Conservation (phyloP, 164 flowering plant genomes). For the Magnolia kwangsiensis region DNA sequence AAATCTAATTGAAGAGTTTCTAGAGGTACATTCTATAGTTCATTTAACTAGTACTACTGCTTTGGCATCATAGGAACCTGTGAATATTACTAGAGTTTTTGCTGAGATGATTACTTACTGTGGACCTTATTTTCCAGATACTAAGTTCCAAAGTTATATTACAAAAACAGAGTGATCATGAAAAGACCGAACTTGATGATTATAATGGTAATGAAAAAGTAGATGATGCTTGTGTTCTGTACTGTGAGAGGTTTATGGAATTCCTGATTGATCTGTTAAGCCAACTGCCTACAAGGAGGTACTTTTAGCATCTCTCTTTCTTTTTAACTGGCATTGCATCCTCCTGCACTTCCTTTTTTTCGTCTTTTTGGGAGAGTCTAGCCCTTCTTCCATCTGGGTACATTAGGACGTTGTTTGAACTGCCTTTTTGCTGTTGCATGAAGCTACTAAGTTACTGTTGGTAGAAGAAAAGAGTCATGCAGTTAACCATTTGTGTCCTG, state of each 20-base stretch:
- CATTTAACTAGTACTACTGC: background rate
- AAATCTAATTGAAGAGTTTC: slow-evolving; percentile 78
- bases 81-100: background rate
- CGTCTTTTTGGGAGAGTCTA: too few species aligned
- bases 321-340: background rate
- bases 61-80: background rate
- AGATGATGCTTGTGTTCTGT: slow-evolving; percentile 72
- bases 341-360: background rate
- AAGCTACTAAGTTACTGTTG: too few species aligned
- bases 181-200: slow-evolving; percentile 30
- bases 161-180: slow-evolving; percentile 22
- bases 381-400: too few species aligned
- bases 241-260: slow-evolving; percentile 98
- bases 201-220: slow-evolving; percentile 26
- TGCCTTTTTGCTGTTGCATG: too few species aligned
- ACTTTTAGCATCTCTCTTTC: slow-evolving; percentile 6
- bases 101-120: background rate
- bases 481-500: too few species aligned
- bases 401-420: too few species aligned
- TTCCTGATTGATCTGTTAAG: slow-evolving; percentile 93
- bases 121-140: slow-evolving; percentile 40
- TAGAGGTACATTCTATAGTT: slow-evolving; percentile 48
- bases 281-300: slow-evolving; percentile 99
- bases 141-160: slow-evolving; percentile 62
- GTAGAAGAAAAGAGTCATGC: too few species aligned